These are phyloP conservation scores for Ophiostoma pallidulum DNA, from an alignment of 2,329 filamentous ascomycete species.

Conservation along the genomic window DNA sequence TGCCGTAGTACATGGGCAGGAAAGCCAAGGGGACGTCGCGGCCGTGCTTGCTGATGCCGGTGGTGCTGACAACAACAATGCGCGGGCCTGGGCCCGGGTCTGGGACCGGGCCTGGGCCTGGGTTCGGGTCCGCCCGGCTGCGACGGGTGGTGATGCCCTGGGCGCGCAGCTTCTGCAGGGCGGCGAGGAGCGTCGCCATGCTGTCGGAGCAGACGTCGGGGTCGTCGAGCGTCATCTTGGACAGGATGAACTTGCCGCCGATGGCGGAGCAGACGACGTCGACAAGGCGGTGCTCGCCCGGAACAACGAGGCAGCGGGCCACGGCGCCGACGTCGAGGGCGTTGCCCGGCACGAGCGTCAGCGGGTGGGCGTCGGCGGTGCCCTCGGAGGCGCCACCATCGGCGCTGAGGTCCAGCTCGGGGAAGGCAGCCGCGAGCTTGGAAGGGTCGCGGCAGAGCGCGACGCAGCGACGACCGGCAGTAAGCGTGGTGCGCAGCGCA, in stretches of 20 bases:
- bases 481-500: constrained; percentile 35
- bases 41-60: constrained; percentile 30
- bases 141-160: constrained; percentile 14
- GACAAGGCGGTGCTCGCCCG: constrained; percentile 25
- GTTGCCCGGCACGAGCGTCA: constrained; percentile 38
- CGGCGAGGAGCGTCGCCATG: constrained; percentile 32
- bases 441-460: constrained; percentile 41
- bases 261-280: constrained; percentile 40
- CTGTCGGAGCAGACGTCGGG: constrained; percentile 38
- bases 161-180: constrained; percentile 25
- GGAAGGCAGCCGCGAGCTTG: constrained; percentile 34
- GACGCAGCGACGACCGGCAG: constrained; percentile 36
- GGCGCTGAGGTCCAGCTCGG: constrained; percentile 11
- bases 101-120: too few relatives aligned
- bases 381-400: constrained; percentile 5
- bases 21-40: constrained; percentile 33
- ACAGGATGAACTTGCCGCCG: constrained; percentile 29
- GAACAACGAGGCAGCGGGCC: constrained; percentile 26
- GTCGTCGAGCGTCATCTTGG: constrained; percentile 32
- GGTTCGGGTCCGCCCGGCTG: too few relatives aligned
- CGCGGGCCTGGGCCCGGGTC: too few relatives aligned
- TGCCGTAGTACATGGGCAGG: constrained; percentile 31
- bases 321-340: constrained; percentile 33
- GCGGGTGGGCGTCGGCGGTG: constrained; percentile 21
- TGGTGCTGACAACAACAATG: constrained; percentile 32